phyloP scores from a whole-genome alignment of 169 alveolate species.

The Cyclospora cayetanensis region DNA sequence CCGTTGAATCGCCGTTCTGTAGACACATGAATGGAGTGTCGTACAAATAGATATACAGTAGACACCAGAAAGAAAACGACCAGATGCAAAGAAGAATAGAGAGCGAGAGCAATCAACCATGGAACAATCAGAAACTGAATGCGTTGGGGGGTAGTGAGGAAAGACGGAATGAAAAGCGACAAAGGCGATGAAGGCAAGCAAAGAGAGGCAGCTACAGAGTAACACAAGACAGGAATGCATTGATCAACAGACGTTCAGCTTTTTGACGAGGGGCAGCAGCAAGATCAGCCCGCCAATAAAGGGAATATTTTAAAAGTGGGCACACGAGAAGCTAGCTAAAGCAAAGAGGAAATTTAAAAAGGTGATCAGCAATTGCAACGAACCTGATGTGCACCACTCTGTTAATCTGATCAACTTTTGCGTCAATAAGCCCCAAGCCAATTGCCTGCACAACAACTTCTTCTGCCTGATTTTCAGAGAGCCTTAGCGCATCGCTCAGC shows the following conservation, averaged over 20 bases:
- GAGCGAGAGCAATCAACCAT: not conserved
- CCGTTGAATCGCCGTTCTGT: conserved; percentile 71
- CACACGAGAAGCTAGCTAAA: not conserved
- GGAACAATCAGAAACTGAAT: not conserved
- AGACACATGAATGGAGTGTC: not conserved
- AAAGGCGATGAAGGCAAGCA: too few relatives aligned
- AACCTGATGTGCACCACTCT: conserved; percentile 66
- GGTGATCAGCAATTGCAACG: not conserved
- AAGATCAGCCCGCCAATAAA: too few relatives aligned
- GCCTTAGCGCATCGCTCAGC: conserved; percentile 44
- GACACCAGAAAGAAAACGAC: too few relatives aligned
- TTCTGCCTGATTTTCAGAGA: conserved; percentile 64
- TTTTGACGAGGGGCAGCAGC: not conserved
- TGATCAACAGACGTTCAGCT: not conserved
- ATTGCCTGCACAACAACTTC: conserved; percentile 72
- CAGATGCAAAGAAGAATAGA: too few relatives aligned
- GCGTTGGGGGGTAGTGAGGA: too few relatives aligned
- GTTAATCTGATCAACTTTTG: conserved; percentile 72
- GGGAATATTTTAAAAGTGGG: not conserved
- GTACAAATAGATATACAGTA: not conserved
- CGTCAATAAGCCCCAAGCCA: conserved; percentile 72
- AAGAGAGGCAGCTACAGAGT: too few relatives aligned
- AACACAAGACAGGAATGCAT: not conserved
- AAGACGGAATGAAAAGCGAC: not conserved
- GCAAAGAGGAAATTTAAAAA: too few relatives aligned